Evolutionary conservation across 257 asterid genomes (phyloP), one percentile per base, ranked within the genome.

Genomic region (Solanum tarijense): DNA sequence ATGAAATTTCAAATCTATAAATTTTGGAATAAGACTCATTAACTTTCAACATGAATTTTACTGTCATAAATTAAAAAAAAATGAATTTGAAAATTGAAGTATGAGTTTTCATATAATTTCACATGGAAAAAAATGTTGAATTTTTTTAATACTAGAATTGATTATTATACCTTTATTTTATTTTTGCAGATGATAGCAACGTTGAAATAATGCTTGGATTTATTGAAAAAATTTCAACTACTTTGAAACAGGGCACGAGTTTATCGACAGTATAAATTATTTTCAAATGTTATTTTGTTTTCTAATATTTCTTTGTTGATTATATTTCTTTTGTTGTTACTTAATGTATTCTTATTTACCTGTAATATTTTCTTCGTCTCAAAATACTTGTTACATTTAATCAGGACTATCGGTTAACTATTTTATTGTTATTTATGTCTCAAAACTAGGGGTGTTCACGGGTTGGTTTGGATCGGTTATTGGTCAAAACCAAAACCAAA

Each of bases 141-240:
- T 18, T 55, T 12, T 46, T 43, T 43, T 3, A 1, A 3, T 10
- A 41, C 65, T 55, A 55, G 65, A 55, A 55, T 55, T 55, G 11
- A 79, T 58, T 86, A 55, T 31, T 31, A 7, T 32, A 14, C 13
- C 36, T 21, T 32, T 36, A 12, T 73, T 52, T 69, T 36, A 5
- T 25, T 38, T 13, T 84, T 83, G 88, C 89, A 91, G 93, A 69
- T 52, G 86, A 84, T 29, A 89, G 83, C 46, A 72, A 71, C 38
- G 74, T 68, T 60, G 89, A 79, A 43, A 38, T 60, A 65, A 86
- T 91, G 82, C 86, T 89, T 76, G 34, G 23, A 14, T 89, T 91
- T 84, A 66, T 89, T 25, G 58, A 60, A 41, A 74, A 79, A 55
- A 85, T 0, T 71, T 86, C 82, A 89, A 66, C 25, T 38, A 68